Percentiles rank a stretch among this genome's conserved stretches.
phyloP scores from a whole-genome alignment of 179 eudicot genomes.

The Drosera spatulata region DNA sequence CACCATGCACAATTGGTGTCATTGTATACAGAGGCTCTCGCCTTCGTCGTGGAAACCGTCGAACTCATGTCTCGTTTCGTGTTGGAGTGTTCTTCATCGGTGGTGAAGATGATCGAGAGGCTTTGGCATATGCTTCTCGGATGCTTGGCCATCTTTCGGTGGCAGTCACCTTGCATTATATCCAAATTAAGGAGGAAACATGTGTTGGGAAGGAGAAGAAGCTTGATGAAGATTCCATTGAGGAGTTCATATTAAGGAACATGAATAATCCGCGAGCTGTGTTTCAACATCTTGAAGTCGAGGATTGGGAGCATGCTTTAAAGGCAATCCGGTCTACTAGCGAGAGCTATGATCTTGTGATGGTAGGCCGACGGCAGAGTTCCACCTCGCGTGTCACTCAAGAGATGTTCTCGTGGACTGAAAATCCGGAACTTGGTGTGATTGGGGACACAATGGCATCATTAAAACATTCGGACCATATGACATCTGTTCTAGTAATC shows the following conservation, averaged over 20 bases:
- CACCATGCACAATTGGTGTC: conserved; percentile 20
- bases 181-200: not conserved
- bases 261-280: conserved; percentile 1
- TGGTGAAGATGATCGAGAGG: conserved; percentile 25
- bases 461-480: no score
- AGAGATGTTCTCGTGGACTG: no score
- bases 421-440: no score
- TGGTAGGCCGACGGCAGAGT: no score
- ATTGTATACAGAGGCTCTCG: conserved; percentile 9
- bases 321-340: no score
- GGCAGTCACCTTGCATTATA: conserved; percentile 6
- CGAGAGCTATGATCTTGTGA: no score
- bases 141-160: conserved; percentile 15
- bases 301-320: conserved; percentile 8
- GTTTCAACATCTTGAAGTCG: conserved; percentile 24
- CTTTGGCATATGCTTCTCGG: conserved; percentile 15
- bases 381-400: no score
- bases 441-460: no score
- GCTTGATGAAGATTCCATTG: conserved; percentile 3
- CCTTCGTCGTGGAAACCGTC: not conserved
- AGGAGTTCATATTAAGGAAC: conserved; percentile 8
- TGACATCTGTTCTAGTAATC: no score
- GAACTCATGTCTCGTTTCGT: not conserved
- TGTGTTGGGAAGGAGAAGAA: conserved; percentile 1
- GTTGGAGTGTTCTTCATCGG: conserved; percentile 15